Percentiles rank a stretch among this genome's conserved stretches.
Evolutionary conservation across 495 filamentous ascomycete genomes (phyloP).

Genomic region (Penicillium goetzii): DNA sequence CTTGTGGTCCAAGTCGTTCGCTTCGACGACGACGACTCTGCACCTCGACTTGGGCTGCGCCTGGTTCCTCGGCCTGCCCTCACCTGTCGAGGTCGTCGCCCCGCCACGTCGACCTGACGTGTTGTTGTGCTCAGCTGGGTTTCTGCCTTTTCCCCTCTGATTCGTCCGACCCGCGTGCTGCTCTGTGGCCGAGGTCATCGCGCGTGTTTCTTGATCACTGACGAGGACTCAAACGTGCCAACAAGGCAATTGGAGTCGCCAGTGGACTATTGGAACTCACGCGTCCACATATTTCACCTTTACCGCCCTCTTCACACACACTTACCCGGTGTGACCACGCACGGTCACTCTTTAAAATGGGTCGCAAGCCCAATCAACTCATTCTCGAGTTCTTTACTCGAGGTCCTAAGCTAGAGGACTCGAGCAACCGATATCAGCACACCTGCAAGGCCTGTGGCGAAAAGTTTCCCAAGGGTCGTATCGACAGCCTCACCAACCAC

Average conservation of each 20-base stretch:
- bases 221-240: neutral
- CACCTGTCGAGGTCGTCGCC: constrained; percentile 5
- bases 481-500: constrained; percentile 77
- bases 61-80: constrained; percentile 5
- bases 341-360: constrained; percentile 56
- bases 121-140: constrained; percentile 1
- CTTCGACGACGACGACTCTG: constrained; percentile 1
- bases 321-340: neutral
- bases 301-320: neutral
- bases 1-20: constrained; percentile 10
- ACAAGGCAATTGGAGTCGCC: constrained; percentile 2
- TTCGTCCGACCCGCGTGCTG: constrained; percentile 11
- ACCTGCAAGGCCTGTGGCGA: constrained; percentile 86
- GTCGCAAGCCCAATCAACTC: constrained; percentile 77
- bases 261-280: neutral
- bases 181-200: constrained; percentile 14
- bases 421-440: constrained; percentile 85
- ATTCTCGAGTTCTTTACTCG: constrained; percentile 84
- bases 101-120: constrained; percentile 8
- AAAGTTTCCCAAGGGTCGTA: constrained; percentile 80
- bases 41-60: constrained; percentile 15
- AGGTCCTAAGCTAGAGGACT: constrained; percentile 78
- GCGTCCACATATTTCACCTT: constrained; percentile 2
- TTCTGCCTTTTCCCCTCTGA: constrained; percentile 7
- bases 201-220: constrained; percentile 7